Conservation (phyloP, 2,329 filamentous ascomycete species). For the Chaetomium globosum region DNA sequence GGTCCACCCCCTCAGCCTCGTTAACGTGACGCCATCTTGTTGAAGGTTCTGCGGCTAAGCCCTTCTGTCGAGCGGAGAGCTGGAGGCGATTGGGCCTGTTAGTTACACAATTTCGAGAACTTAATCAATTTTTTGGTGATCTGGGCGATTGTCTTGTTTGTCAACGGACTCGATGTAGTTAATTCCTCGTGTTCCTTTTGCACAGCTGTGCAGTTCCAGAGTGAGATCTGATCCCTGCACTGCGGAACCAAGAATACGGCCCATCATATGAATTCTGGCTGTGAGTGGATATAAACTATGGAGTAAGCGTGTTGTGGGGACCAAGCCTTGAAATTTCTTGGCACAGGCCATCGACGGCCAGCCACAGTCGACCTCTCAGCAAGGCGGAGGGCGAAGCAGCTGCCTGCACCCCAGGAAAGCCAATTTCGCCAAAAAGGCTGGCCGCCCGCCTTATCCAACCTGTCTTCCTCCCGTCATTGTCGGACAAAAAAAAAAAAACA, state of each 20-base stretch:
- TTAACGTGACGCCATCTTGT: constrained; percentile 2
- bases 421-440: constrained; percentile 24
- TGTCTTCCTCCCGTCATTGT: constrained; percentile 14
- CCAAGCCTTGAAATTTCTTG: not conserved
- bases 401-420: constrained; percentile 9
- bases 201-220: not conserved
- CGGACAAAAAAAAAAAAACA: constrained; percentile 3
- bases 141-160: not conserved
- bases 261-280: constrained; percentile 4
- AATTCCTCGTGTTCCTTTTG: not conserved
- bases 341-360: not conserved
- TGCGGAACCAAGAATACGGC: constrained; percentile 7
- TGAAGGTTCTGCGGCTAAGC: not conserved
- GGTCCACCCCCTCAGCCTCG: constrained; percentile 27
- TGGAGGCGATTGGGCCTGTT: no score
- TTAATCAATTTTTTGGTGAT: not conserved
- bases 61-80: not conserved
- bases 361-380: constrained; percentile 15
- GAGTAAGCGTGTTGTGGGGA: constrained; percentile 13
- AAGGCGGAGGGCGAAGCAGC: constrained; percentile 15
- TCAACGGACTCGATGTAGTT: not conserved
- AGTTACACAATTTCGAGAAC: not conserved
- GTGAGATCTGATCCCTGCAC: not conserved
- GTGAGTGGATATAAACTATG: not conserved
- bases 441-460: not conserved